A percentile compares a stretch with the other conserved stretches of the same genome.
Evolutionary conservation across 768 basidiomycete genomes (phyloP).

Genomic region (Podaxis sp.): DNA sequence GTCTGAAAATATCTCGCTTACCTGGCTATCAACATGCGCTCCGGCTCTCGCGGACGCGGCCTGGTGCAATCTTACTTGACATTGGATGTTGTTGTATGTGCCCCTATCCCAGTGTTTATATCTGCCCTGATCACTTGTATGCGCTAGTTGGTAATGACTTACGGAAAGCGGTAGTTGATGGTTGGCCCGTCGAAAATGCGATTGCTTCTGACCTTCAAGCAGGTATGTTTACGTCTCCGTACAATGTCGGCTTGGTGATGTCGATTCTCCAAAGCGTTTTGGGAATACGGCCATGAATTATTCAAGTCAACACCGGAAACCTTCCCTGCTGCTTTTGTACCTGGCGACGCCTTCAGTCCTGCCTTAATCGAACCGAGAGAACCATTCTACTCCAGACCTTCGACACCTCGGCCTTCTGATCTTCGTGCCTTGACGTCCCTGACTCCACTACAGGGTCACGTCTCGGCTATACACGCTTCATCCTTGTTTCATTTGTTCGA

Average conservation of each 20-base stretch:
- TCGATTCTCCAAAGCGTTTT: constrained; percentile 37
- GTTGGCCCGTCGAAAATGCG: constrained; percentile 32
- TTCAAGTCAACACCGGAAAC: constrained; percentile 48
- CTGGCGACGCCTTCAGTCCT: constrained; percentile 51
- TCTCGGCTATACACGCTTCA: constrained; percentile 44
- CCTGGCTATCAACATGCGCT: constrained; percentile 30
- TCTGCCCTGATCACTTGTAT: not conserved
- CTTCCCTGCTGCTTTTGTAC: constrained; percentile 52
- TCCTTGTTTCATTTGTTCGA: constrained; percentile 34
- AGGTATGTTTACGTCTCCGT: constrained; percentile 17
- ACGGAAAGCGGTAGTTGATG: constrained; percentile 33
- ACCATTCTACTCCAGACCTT: constrained; percentile 14
- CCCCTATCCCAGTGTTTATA: not conserved
- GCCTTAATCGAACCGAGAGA: constrained; percentile 31
- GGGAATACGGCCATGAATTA: constrained; percentile 58
- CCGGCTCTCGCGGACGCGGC: constrained; percentile 19
- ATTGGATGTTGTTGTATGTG: constrained; percentile 41
- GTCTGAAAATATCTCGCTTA: constrained; percentile 29
- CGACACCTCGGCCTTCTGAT: not conserved
- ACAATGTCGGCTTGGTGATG: not conserved
- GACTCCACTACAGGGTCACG: constrained; percentile 33
- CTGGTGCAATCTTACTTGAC: constrained; percentile 34
- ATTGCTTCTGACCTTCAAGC: constrained; percentile 32
- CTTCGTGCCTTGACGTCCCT: constrained; percentile 19
- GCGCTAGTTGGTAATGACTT: constrained; percentile 35